A percentile compares a stretch with the other conserved stretches of the same genome.
phyloP scores from a whole-genome alignment of 2,329 filamentous ascomycete species.

The Emericellopsis cladophorae region DNA sequence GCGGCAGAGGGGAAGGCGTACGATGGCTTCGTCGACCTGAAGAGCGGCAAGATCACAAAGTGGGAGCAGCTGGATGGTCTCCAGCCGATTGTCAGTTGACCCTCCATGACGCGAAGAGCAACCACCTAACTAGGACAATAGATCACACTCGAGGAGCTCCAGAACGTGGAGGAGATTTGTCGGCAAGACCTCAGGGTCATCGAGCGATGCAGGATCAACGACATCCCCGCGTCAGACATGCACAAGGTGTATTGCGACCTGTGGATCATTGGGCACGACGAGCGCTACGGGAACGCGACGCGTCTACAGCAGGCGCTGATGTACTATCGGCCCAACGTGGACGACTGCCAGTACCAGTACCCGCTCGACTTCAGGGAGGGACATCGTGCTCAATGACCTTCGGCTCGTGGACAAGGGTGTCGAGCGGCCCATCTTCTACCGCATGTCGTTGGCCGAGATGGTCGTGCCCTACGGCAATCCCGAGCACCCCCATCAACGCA shows the following conservation, averaged over 20 bases:
- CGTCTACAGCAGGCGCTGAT: conserved; percentile 86
- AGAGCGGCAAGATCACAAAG: conserved; percentile 49
- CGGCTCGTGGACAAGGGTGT: conserved; percentile 76
- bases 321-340: conserved; percentile 81
- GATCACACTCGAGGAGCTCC: conserved; percentile 87
- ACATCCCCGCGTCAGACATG: conserved; percentile 80
- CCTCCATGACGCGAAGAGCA: background rate
- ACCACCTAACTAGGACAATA: conserved; percentile 12
- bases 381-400: conserved; percentile 80
- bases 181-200: conserved; percentile 77
- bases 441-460: conserved; percentile 85
- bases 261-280: conserved; percentile 92
- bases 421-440: conserved; percentile 72
- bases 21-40: conserved; percentile 69
- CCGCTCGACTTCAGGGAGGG: conserved; percentile 89
- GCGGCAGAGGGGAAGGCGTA: conserved; percentile 66
- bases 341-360: conserved; percentile 83
- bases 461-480: conserved; percentile 82
- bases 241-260: conserved; percentile 93
- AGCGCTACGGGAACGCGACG: conserved; percentile 67
- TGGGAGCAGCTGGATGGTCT: conserved; percentile 69
- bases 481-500: conserved; percentile 67
- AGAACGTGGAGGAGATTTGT: conserved; percentile 63
- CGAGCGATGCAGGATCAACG: conserved; percentile 75
- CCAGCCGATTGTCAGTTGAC: conserved; percentile 57